Evolutionary conservation across 345 rosid genomes (phyloP), one percentile per base, ranked within the genome.

Genomic region (Nephelium lappaceum): DNA sequence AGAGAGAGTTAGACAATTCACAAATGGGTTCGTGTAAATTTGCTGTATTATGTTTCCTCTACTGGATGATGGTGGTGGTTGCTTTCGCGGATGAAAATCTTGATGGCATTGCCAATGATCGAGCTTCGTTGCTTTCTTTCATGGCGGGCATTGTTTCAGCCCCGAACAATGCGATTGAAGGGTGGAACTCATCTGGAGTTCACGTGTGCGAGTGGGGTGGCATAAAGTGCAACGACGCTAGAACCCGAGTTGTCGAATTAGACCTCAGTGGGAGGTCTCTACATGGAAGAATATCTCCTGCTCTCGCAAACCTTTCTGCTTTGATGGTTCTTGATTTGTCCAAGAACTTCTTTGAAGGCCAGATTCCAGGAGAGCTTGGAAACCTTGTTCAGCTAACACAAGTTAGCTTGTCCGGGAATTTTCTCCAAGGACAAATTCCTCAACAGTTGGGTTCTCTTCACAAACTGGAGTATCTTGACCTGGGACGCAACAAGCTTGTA

Each of bases 171-270:
- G 84, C 85, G 39, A 84, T 93, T 19, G 76, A 74, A 53, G 83
- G 39, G 71, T 95, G 98, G 99, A 84, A 83, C 41, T 76, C 86
- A 1, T 78, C 86, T 3, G 55, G 47, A 4, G 62, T 83, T 75
- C 90, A 86, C 79, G 88, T 91, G 58, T 95, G 99, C 85, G 83
- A 85, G 23, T 95, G 99, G 98, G 75, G 84, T 5, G 97, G 98
- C 25, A 83, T 95, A 16, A 64, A 62, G 61, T 95, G 99, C 88
- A 86, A 85, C 88, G 81, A 85, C 79, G 89, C 53, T 4, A 84
- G 83, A 10, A 76, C 79, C 61, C 78, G 68, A 39, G 87, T 92
- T 1, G 78, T 80, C 2, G 45, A 83, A 80, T 90, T 95, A 7
- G 96, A 89, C 72, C 86, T 93, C 18, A 88, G 90, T 76, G 93